These are phyloP conservation scores for Colletotrichum phormii DNA, from an alignment of 2,329 filamentous ascomycete species.

Conservation along the genomic window DNA sequence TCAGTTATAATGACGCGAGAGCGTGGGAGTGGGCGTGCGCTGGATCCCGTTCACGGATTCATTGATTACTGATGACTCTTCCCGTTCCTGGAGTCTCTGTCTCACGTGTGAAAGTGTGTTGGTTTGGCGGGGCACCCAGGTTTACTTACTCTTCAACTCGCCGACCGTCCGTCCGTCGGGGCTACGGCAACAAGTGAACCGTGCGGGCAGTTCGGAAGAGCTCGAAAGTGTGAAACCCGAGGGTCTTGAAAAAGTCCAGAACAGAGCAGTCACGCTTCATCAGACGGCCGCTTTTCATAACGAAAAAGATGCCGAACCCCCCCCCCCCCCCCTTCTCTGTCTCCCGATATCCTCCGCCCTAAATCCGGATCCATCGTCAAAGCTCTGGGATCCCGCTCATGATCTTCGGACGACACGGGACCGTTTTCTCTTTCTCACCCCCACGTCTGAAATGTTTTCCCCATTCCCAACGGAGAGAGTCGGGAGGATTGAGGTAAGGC, in stretches of 20 bases:
- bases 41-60: background rate
- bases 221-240: background rate
- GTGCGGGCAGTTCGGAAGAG: slow-evolving; percentile 23
- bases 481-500: background rate
- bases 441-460: background rate
- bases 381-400: background rate
- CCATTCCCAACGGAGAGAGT: slow-evolving; percentile 6
- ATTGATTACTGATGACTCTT: slow-evolving; percentile 1
- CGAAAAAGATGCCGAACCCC: slow-evolving; percentile 21
- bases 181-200: slow-evolving; percentile 24
- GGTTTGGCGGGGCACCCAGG: background rate
- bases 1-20: slow-evolving; percentile 9
- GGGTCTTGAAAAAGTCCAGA: background rate
- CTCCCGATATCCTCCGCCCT: background rate
- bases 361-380: slow-evolving; percentile 16
- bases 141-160: background rate
- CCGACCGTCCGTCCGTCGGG: slow-evolving; percentile 20
- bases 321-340: background rate
- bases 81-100: background rate
- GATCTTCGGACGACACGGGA: slow-evolving; percentile 29
- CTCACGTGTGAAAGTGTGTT: background rate
- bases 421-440: slow-evolving; percentile 3
- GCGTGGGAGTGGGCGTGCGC: background rate
- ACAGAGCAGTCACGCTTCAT: background rate
- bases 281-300: background rate